These are phyloP conservation scores for Eucalyptus albens DNA, from an alignment of 345 rosid species.

Conservation along the genomic window DNA sequence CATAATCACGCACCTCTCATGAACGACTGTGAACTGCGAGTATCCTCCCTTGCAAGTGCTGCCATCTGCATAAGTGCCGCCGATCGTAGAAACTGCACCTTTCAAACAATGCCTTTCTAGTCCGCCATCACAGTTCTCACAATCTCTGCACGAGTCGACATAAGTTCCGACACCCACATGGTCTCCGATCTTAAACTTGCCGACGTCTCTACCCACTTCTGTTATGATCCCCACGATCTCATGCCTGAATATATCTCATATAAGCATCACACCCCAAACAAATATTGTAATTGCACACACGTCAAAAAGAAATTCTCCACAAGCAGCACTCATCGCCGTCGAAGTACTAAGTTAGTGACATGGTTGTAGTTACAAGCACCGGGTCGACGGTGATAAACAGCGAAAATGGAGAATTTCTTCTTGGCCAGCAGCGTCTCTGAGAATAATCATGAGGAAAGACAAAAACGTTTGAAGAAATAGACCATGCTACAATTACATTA, in stretches of 20 bases:
- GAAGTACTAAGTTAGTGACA: neutral
- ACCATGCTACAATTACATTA: neutral
- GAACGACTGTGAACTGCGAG: conserved; percentile 19
- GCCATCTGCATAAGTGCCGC: conserved; percentile 22
- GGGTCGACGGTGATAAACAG: too few species aligned
- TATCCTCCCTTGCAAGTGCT: conserved; percentile 27
- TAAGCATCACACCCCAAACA: neutral
- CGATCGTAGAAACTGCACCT: conserved; percentile 5
- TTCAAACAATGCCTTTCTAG: conserved; percentile 12
- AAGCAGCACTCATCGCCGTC: neutral
- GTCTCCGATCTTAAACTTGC: neutral
- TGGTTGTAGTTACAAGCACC: neutral
- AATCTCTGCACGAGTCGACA: conserved; percentile 6
- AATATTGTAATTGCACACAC: neutral
- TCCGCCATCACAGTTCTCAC: conserved; percentile 12
- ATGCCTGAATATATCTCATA: neutral
- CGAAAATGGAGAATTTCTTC: neutral
- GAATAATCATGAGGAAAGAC: neutral
- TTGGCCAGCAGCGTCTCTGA: neutral
- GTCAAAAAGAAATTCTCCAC: neutral
- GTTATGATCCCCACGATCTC: neutral
- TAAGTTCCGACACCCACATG: neutral
- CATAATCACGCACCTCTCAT: conserved; percentile 1
- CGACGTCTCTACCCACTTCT: neutral
- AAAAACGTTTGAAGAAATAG: neutral